Evolutionary conservation across 2,329 filamentous ascomycete genomes (phyloP).

Genomic region (Thielaviopsis euricoi): DNA sequence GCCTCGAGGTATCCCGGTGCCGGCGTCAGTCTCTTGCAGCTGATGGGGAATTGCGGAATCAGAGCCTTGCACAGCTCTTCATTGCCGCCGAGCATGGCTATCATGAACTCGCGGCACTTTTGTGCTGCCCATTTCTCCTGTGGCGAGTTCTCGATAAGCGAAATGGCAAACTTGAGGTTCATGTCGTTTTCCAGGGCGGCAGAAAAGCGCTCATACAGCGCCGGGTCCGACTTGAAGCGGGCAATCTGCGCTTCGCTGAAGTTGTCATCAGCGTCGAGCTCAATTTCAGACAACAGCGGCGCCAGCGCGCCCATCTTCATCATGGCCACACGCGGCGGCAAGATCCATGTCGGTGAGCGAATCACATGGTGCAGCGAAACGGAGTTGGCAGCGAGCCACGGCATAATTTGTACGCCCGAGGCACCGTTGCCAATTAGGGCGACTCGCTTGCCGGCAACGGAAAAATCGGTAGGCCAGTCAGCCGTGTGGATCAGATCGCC

Average conservation of each 20-base stretch:
- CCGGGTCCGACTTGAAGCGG: conserved; percentile 28
- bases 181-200: conserved; percentile 30
- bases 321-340: conserved; percentile 21
- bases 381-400: conserved; percentile 29
- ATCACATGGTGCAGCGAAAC: conserved; percentile 26
- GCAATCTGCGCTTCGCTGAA: conserved; percentile 23
- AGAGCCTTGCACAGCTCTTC: conserved; percentile 32
- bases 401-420: conserved; percentile 36
- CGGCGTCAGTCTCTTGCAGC: conserved; percentile 33
- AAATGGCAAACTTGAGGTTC: conserved; percentile 26
- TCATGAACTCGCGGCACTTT: conserved; percentile 31
- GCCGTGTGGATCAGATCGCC: conserved; percentile 37
- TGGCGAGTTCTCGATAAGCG: conserved; percentile 25
- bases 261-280: conserved; percentile 14
- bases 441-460: conserved; percentile 32
- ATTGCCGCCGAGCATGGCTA: conserved; percentile 28
- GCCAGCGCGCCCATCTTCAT: conserved; percentile 21
- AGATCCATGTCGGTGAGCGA: conserved; percentile 27
- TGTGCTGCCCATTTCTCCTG: conserved; percentile 25
- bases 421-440: conserved; percentile 41
- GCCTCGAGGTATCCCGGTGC: conserved; percentile 32
- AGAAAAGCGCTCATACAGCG: conserved; percentile 29
- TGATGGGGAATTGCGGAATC: conserved; percentile 32
- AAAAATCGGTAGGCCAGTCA: conserved; percentile 32
- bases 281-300: conserved; percentile 14